phyloP scores from a whole-genome alignment of 169 alveolate species.

The Eimeria necatrix region DNA sequence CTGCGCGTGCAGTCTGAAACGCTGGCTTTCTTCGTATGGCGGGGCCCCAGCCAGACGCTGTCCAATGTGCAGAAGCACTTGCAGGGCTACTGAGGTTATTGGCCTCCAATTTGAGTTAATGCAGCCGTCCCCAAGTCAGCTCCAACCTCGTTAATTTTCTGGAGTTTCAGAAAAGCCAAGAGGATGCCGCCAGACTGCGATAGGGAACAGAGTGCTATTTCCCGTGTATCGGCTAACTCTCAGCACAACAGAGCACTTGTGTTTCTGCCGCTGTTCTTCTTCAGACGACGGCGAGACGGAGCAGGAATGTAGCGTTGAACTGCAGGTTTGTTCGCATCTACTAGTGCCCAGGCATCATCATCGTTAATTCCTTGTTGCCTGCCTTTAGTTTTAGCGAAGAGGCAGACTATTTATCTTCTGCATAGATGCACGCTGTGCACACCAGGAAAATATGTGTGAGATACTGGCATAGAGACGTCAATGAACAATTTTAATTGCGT shows the following conservation, averaged over 20 bases:
- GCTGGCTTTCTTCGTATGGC: conserved; percentile 2
- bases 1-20: background rate
- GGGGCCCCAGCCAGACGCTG: background rate
- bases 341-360: too few relatives aligned
- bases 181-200: too few relatives aligned
- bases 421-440: too few relatives aligned
- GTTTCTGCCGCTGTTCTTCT: background rate
- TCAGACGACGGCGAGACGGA: background rate
- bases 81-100: conserved; percentile 37
- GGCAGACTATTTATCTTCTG: too few relatives aligned
- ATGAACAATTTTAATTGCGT: background rate
- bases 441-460: too few relatives aligned
- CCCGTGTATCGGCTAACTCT: too few relatives aligned
- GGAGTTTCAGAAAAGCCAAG: background rate
- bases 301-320: background rate
- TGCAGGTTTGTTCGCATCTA: too few relatives aligned
- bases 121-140: background rate
- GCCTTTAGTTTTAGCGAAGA: too few relatives aligned
- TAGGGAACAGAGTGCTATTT: too few relatives aligned
- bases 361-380: too few relatives aligned
- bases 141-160: background rate
- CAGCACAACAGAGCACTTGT: too few relatives aligned
- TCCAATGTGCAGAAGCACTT: conserved; percentile 36
- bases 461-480: too few relatives aligned
- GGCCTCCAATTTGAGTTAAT: conserved; percentile 36